phyloP scores from a whole-genome alignment of 116 monocot genomes.

The Papilionanthe hybrid region DNA sequence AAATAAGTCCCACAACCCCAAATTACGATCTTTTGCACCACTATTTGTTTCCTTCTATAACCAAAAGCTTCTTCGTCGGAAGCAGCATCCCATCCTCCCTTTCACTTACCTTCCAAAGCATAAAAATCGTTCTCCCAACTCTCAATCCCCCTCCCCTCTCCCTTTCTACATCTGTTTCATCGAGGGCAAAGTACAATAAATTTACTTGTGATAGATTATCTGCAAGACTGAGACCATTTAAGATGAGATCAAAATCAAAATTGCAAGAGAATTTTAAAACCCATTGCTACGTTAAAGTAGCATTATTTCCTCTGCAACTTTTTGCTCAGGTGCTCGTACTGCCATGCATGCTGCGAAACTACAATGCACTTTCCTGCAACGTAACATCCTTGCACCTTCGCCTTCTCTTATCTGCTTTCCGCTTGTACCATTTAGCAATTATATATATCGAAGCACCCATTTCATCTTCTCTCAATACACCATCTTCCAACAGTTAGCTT shows the following conservation, averaged over 20 bases:
- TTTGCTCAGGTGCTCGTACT: background rate
- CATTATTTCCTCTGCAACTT: background rate
- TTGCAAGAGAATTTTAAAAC: background rate
- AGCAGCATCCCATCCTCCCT: slow-evolving; percentile 10
- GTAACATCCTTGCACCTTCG: slow-evolving; percentile 6
- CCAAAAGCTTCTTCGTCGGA: background rate
- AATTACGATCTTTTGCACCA: background rate
- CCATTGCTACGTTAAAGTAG: background rate
- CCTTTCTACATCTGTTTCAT: background rate
- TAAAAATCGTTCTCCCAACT: background rate
- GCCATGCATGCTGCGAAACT: background rate
- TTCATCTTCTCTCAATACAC: background rate
- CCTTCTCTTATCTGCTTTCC: background rate
- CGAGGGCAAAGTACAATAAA: no score
- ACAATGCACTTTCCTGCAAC: background rate
- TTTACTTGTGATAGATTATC: no score
- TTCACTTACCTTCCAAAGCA: background rate
- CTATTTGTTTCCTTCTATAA: background rate
- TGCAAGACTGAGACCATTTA: no score
- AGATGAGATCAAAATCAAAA: no score
- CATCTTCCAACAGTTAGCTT: background rate
- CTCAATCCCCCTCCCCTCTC: background rate
- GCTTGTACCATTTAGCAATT: background rate
- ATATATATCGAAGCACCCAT: background rate
- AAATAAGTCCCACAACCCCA: background rate